Base-by-base conservation (phyloP, 805 yeast species). In the Candida sithepensis region DNA sequence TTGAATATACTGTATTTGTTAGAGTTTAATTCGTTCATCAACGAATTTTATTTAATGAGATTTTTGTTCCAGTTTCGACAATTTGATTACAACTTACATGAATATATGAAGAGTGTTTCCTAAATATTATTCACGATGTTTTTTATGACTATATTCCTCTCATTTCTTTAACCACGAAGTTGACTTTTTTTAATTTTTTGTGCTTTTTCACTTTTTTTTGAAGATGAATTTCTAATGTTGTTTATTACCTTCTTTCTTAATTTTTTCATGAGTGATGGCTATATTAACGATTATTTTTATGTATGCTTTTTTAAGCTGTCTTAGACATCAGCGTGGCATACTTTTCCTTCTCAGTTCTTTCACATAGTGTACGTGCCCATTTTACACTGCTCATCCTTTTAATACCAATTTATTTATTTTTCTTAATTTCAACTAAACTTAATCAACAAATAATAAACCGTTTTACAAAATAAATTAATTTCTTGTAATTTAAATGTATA, bases 11-110 rank as follows among this genome's bases (percentile, higher is more conserved):
- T 74, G n/a, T 72, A 68, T 54, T 56, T 73, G 44, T 55, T 71
- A 42, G 72, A 73, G 53, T 74, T 73, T 63, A 63, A 67, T 43
- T 50, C 72, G 33, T 66, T 71, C 42, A 63, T 69, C 37, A 71
- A 71, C 43, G 71, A 71, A 51, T 53, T 54, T 32, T 54, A 63
- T 16, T 54, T 73, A 45, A 55, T 63, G 37, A 59, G 66, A 41
- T 72, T 63, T 46, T 50, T 72, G 36, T 57, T 60, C n/a, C 64
- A 65, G 24, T 54, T 67, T 49, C 55, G 53, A 32, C 52, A 52
- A 8, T 58, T 65, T 37, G 57, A 61, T 30, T 30, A 39, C 32
- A 54, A 58, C 43, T 40, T 53, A 20, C 50, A 48, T 30, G 32
- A 43, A 7, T 30, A 9, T 20, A 20, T 46, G n/a, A 36, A 18